Conservation (phyloP, 495 filamentous ascomycete genomes). For the Alectoria sarmentosa region DNA sequence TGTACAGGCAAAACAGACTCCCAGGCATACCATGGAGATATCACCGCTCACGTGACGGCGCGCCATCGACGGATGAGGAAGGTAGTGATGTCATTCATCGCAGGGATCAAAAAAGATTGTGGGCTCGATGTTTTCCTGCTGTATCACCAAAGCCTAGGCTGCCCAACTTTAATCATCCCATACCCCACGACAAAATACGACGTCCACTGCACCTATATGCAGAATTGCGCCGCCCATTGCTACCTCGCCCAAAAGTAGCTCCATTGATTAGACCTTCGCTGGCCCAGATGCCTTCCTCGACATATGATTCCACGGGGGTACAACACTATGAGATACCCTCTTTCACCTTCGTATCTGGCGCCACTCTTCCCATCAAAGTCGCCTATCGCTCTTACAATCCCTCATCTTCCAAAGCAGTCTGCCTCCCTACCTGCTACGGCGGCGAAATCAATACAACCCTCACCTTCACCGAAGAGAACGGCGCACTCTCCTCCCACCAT, state of each 20-base stretch:
- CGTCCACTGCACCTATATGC: neutral
- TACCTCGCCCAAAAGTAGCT: no score
- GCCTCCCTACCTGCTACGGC: slow-evolving; percentile 45
- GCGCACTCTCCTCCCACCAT: slow-evolving; percentile 29
- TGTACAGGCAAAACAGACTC: neutral
- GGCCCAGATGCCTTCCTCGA: neutral
- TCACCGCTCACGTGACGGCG: slow-evolving; percentile 2
- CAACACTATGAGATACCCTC: slow-evolving; percentile 33
- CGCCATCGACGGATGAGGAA: slow-evolving; percentile 1
- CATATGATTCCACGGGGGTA: slow-evolving; percentile 24
- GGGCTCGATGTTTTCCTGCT: neutral
- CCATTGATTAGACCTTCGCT: neutral
- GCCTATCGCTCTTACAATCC: slow-evolving; percentile 41
- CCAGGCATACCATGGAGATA: neutral
- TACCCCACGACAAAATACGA: neutral
- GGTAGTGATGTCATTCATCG: slow-evolving; percentile 12
- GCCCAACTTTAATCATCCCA: neutral
- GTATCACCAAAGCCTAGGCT: neutral
- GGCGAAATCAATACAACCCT: slow-evolving; percentile 38
- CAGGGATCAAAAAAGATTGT: neutral
- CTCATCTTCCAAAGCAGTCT: slow-evolving; percentile 30
- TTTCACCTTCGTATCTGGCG: slow-evolving; percentile 36
- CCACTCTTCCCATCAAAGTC: slow-evolving; percentile 32
- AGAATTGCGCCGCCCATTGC: neutral
- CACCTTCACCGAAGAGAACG: slow-evolving; percentile 29